Conservation (phyloP, 768 basidiomycete genomes). For the Kondoa subrosea region DNA sequence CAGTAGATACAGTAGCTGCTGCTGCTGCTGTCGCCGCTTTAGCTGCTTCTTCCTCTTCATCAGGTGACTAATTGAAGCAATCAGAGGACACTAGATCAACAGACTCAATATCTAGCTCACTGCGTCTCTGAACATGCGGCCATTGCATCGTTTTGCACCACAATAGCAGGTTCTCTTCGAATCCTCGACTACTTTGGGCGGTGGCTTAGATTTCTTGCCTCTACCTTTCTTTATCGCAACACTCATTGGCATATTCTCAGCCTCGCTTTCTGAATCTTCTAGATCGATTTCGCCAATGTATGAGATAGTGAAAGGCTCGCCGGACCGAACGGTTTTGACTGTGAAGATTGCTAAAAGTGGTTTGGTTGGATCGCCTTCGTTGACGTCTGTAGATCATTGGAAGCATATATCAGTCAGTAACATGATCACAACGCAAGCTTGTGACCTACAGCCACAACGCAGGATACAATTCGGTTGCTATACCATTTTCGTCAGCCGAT, state of each 20-base stretch:
- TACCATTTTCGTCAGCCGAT: background rate
- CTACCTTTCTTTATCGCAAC: background rate
- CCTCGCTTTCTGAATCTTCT: background rate
- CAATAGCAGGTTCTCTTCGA: background rate
- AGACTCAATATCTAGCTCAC: no score
- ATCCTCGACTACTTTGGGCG: background rate
- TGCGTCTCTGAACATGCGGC: background rate
- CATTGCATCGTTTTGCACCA: background rate
- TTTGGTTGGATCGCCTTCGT: slow-evolving; percentile 7
- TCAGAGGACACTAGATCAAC: no score
- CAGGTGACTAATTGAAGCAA: no score
- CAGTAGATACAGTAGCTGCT: no score
- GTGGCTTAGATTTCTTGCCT: background rate
- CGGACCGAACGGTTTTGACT: background rate
- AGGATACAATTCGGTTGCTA: slow-evolving; percentile 5
- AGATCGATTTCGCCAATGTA: background rate
- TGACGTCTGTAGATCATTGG: background rate
- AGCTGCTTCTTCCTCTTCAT: no score
- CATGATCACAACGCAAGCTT: background rate
- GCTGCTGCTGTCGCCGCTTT: no score
- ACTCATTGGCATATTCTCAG: background rate
- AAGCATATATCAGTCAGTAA: background rate
- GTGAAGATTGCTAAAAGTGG: slow-evolving; percentile 4
- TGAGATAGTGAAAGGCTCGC: background rate
- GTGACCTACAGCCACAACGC: background rate